Evolutionary conservation across 129 eudicot genomes (phyloP), one percentile per base, ranked within the genome.

Genomic region (Deinandra increscens): DNA sequence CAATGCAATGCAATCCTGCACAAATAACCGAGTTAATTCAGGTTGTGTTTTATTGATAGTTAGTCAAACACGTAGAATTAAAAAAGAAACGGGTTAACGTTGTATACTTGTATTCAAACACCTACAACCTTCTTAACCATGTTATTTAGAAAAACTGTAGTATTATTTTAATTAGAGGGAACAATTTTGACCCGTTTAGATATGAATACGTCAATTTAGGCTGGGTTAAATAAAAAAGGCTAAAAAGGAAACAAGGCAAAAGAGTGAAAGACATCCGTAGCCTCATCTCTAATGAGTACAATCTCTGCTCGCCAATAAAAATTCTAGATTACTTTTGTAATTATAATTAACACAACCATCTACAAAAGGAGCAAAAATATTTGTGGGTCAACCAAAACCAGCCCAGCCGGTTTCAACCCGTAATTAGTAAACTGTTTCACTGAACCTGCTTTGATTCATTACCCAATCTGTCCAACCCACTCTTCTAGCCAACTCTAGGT

Each of bases 1-100:
- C 78, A 89, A 58, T 48, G 81, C 86, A 44, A 89, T 49, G 71
- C 96, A 89, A 67, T 89, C 95, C 96, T 93, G 98, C 87, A 85
- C 31, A 45, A 68, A 44, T 36, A 75, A 43, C 29, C 11, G 2
- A 20, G 26, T n/a, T n/a, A 37, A 18, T 33, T 68, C 12, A 2
- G 44, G 13, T 54, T 51, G 49, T 38, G 9, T 53, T 19, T 39
- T 23, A 39, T 20, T 39, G 15, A 69, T 69, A 69, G 36, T 9
- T n/a, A 11, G 12, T 22, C 65, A 54, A 38, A 38, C 65, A 38
- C 0, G 53, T 69, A 26, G 50, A 66, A 26, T 13, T 1, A 2
- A 48, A n/a, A 67, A 66, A 3, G 42, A 66, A 65, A 65, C 39
- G 9, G 42, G 37, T 22, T 8, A 53, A 36, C 11, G 38, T 68